Evolutionary conservation across 768 basidiomycete genomes (phyloP), one percentile per base, ranked within the genome.

Genomic region (Russula lepida): DNA sequence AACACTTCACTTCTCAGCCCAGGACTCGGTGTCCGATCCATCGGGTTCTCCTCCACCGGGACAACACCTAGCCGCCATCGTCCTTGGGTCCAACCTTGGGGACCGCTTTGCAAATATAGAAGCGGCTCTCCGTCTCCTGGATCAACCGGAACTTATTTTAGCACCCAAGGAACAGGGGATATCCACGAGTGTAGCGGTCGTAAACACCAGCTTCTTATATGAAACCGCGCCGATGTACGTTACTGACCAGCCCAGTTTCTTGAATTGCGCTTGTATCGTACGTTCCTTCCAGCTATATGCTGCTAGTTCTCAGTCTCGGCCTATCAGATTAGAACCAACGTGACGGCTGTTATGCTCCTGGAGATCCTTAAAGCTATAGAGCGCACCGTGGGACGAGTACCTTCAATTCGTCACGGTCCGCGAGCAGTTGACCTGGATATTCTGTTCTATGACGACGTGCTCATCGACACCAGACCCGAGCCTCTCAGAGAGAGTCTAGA

Each of bases 181-280:
- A 27, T 77, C 13, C 21, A 64, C 71, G 0, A 66, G 66, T 28
- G 71, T 79, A 2, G 69, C 68, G 17, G 76, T 95, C 30, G 72
- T 85, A 23, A 79, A 90, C 67, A 94, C 92, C 1, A 93, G 92
- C 69, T 90, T 93, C 73, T 70, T 98, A 75, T 98, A 98, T 70
- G 89, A 98, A 73, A 94, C 89, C 21, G 79, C 86, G 12, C 92
- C 97, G 0, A 98, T 99, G 97, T 98, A 99, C 70, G 88, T 95
- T 46, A 82, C 82, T 12, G 87, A 97, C 59, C 97, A 99, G 71
- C 88, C 86, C 13, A 75, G 78, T 37, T 98, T 98, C 73, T 80
- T 89, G 61, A 99, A 98, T 68, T 89, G 90, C 65, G 91, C 90
- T n/a, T 89, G 92, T 63, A 75, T 92, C 73, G 95, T 95, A 63